These are phyloP conservation scores for Phlebopus sp. DNA, from an alignment of 1,284 basidiomycete genomes.

Conservation along the genomic window DNA sequence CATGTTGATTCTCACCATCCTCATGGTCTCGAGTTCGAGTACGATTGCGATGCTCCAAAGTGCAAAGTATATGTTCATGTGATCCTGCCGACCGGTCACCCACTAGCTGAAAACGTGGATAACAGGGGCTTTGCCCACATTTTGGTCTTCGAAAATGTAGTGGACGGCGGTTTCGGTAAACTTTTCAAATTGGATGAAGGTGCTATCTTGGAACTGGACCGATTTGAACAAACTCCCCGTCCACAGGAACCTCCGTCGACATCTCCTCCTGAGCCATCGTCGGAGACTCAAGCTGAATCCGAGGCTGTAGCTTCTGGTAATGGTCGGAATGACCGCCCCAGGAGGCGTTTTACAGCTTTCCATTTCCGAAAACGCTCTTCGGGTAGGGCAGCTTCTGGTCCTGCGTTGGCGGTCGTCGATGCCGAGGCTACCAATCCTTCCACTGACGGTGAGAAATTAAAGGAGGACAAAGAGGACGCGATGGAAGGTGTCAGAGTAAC, in stretches of 20 bases:
- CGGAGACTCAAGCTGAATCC: neutral
- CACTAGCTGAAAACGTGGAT: slow-evolving; percentile 39
- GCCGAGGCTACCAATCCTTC: slow-evolving; percentile 35
- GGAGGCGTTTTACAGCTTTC: slow-evolving; percentile 63
- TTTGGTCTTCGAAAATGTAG: slow-evolving; percentile 69
- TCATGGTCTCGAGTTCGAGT: slow-evolving; percentile 84
- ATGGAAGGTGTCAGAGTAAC: slow-evolving; percentile 71
- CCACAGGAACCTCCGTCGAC: slow-evolving; percentile 14
- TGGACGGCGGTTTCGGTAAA: slow-evolving; percentile 79
- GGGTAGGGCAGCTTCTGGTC: slow-evolving; percentile 56
- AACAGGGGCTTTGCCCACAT: slow-evolving; percentile 48
- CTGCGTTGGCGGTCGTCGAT: slow-evolving; percentile 75
- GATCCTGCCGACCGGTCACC: slow-evolving; percentile 59
- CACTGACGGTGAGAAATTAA: slow-evolving; percentile 38
- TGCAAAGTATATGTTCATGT: slow-evolving; percentile 76
- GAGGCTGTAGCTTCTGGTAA: slow-evolving; percentile 8
- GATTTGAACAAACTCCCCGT: slow-evolving; percentile 45
- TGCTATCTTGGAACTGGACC: slow-evolving; percentile 68
- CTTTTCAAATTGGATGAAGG: slow-evolving; percentile 70
- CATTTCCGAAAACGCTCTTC: slow-evolving; percentile 55
- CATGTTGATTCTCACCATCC: slow-evolving; percentile 49
- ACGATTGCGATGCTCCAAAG: slow-evolving; percentile 83
- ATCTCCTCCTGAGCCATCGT: slow-evolving; percentile 15
- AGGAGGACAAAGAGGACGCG: slow-evolving; percentile 41
- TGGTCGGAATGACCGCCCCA: slow-evolving; percentile 18